phyloP scores from a whole-genome alignment of 2,329 filamentous ascomycete genomes.

The Mycosphaerella sp. region DNA sequence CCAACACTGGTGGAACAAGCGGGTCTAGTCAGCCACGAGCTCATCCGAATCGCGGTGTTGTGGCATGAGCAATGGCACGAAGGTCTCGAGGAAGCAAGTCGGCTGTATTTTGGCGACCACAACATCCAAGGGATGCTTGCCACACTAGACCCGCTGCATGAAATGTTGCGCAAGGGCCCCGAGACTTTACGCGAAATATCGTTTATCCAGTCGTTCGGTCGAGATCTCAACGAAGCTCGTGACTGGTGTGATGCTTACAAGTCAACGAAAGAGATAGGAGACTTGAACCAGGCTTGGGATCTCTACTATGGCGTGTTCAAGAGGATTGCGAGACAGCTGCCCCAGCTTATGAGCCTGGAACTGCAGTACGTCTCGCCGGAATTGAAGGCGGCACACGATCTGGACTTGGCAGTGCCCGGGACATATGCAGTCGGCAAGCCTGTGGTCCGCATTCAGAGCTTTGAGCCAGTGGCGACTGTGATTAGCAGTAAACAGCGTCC shows the following conservation, averaged over 20 bases:
- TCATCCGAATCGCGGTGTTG: constrained; percentile 91
- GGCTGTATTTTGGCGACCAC: constrained; percentile 93
- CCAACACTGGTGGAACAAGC: constrained; percentile 89
- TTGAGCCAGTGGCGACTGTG: constrained; percentile 82
- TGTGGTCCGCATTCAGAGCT: constrained; percentile 78
- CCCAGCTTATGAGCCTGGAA: constrained; percentile 86
- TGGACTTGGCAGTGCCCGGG: constrained; percentile 92
- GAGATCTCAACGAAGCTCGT: constrained; percentile 87
- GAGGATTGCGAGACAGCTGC: constrained; percentile 86
- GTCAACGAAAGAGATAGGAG: constrained; percentile 79
- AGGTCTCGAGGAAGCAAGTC: constrained; percentile 89
- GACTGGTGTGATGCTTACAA: constrained; percentile 95
- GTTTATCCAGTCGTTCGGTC: constrained; percentile 93
- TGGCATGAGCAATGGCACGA: constrained; percentile 99
- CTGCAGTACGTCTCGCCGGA: constrained; percentile 96
- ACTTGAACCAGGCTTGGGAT: constrained; percentile 98
- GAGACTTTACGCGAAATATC: constrained; percentile 94
- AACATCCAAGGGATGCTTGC: constrained; percentile 98
- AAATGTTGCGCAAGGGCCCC: constrained; percentile 80
- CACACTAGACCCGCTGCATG: constrained; percentile 82
- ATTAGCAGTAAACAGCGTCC: constrained; percentile 97
- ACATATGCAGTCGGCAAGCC: constrained; percentile 78
- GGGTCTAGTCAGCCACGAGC: constrained; percentile 87
- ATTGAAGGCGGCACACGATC: constrained; percentile 72
- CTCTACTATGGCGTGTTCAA: constrained; percentile 98